phyloP scores from a whole-genome alignment of 495 filamentous ascomycete species.

The Aspergillus nanangensis region DNA sequence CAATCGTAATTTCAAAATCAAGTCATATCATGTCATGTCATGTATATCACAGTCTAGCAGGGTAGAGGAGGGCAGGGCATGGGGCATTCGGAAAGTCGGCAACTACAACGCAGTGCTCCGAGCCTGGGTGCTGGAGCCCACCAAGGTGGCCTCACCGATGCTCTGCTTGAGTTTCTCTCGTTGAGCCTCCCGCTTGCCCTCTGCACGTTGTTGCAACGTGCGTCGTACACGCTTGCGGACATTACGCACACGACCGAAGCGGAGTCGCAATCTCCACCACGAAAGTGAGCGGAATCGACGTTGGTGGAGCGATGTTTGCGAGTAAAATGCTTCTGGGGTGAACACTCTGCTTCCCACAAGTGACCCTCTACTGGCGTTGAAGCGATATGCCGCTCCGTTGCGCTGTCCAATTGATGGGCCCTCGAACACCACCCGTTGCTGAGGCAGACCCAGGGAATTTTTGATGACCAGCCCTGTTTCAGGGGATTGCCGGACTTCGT shows the following conservation, averaged over 20 bases:
- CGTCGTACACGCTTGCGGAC: constrained; percentile 51
- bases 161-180: constrained; percentile 61
- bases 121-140: constrained; percentile 27
- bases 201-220: constrained; percentile 54
- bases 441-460: constrained; percentile 50
- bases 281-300: constrained; percentile 40
- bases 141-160: constrained; percentile 48
- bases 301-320: constrained; percentile 28
- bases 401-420: constrained; percentile 33
- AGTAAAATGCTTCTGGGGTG: constrained; percentile 23
- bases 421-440: constrained; percentile 46
- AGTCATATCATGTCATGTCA: constrained; percentile 18
- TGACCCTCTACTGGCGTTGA: constrained; percentile 16
- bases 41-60: too few species aligned
- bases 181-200: constrained; percentile 53
- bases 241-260: constrained; percentile 49
- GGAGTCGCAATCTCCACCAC: constrained; percentile 44
- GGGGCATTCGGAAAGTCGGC: constrained; percentile 1
- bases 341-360: constrained; percentile 28
- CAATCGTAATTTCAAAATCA: background rate
- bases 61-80: constrained; percentile 2
- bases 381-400: constrained; percentile 29
- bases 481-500: constrained; percentile 12
- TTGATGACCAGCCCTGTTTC: constrained; percentile 32
- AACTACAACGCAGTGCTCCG: constrained; percentile 4